Evolutionary conservation across 1,139 yeast genomes (phyloP).

Genomic region (Taphrina pruni): DNA sequence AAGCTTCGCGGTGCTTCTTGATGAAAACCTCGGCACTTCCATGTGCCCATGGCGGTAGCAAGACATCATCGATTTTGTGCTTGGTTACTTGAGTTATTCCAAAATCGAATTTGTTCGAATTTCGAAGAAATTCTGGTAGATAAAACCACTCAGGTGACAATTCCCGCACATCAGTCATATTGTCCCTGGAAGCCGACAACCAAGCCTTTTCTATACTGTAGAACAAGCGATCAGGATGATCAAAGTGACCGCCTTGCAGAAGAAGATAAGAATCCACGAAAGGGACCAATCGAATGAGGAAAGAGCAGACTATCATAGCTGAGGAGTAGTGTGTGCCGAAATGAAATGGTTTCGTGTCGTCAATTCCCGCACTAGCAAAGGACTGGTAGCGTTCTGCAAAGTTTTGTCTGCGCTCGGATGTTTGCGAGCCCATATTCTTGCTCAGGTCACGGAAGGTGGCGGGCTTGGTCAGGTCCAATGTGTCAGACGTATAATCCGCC

Average conservation of each 20-base stretch:
- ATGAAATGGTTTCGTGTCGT: conserved; percentile 75
- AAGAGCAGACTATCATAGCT: conserved; percentile 87
- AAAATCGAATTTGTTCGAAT: conserved; percentile 68
- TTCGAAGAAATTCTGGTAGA: conserved; percentile 73
- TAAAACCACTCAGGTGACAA: conserved; percentile 82
- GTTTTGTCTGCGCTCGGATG: conserved; percentile 61
- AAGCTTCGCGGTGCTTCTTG: conserved; percentile 74
- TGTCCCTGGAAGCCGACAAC: conserved; percentile 76
- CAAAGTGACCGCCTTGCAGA: conserved; percentile 84
- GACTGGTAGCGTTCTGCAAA: conserved; percentile 76
- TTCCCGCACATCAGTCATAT: conserved; percentile 85
- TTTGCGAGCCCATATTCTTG: conserved; percentile 91
- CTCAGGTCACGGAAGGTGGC: conserved; percentile 71
- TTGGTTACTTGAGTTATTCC: conserved; percentile 71
- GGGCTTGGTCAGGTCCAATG: conserved; percentile 66
- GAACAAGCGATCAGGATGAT: conserved; percentile 82
- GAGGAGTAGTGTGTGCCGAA: conserved; percentile 92
- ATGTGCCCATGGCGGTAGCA: conserved; percentile 81
- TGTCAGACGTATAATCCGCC: conserved; percentile 74
- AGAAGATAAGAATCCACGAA: conserved; percentile 76
- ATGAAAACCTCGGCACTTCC: conserved; percentile 74
- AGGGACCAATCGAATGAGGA: conserved; percentile 74
- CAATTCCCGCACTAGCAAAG: conserved; percentile 60
- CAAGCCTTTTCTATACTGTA: conserved; percentile 75
- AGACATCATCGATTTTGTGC: conserved; percentile 61